A percentile compares a stretch with the other conserved stretches of the same genome.
Conservation (phyloP, 2,329 filamentous ascomycete genomes). For the Aspergillus sp. region DNA sequence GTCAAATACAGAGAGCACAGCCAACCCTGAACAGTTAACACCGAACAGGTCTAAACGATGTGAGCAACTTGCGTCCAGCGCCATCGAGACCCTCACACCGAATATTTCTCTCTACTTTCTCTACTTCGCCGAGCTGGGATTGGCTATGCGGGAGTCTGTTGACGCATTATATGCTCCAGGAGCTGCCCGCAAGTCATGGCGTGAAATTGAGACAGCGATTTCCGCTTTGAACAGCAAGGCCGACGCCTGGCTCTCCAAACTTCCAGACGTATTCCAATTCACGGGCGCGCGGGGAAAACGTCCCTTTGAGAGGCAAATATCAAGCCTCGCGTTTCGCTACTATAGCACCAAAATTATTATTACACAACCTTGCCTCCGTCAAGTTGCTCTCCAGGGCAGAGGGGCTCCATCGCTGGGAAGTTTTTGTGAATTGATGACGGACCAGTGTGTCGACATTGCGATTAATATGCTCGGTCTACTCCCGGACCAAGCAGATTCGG, state of each 20-base stretch:
- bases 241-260: conserved; percentile 31
- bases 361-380: conserved; percentile 37
- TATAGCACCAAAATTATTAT: conserved; percentile 38
- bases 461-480: conserved; percentile 28
- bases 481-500: conserved; percentile 24
- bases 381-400: conserved; percentile 23
- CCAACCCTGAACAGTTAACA: conserved; percentile 7
- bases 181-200: conserved; percentile 26
- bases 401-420: conserved; percentile 17
- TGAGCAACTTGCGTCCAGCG: conserved; percentile 16
- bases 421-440: conserved; percentile 28
- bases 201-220: conserved; percentile 30
- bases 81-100: conserved; percentile 24
- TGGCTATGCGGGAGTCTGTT: conserved; percentile 29
- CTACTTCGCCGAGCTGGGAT: conserved; percentile 29
- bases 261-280: conserved; percentile 32
- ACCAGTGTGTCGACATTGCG: conserved; percentile 30
- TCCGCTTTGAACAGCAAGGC: conserved; percentile 25
- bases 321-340: conserved; percentile 33
- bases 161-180: conserved; percentile 33
- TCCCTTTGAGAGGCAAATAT: conserved; percentile 25
- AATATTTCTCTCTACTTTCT: conserved; percentile 34
- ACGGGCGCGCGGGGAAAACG: conserved; percentile 17
- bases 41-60: conserved; percentile 9
- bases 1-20: conserved; percentile 1